Conservation (phyloP, 371 early-diverging fungal genomes). For the Blakeslea trispora region DNA sequence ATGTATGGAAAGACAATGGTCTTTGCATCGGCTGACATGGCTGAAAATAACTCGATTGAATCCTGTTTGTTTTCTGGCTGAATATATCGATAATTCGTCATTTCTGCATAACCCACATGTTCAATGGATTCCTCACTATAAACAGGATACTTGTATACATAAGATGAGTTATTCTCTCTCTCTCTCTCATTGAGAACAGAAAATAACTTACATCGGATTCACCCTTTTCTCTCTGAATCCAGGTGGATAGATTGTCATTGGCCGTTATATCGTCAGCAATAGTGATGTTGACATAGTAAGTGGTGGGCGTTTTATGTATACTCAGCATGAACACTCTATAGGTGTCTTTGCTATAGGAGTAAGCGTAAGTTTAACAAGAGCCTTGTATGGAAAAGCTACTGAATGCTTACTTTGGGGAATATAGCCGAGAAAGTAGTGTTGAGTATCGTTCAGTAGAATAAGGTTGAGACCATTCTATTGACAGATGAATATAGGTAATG, state of each 20-base stretch:
- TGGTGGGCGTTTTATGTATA: slow-evolving; percentile 28
- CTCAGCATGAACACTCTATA: slow-evolving; percentile 32
- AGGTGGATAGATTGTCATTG: slow-evolving; percentile 7
- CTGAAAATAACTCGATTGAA: slow-evolving; percentile 1
- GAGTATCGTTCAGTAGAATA: slow-evolving; percentile 21
- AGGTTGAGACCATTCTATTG: slow-evolving; percentile 34
- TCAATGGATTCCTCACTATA: slow-evolving; percentile 33
- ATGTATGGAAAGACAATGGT: slow-evolving; percentile 38
- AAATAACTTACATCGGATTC: slow-evolving; percentile 13
- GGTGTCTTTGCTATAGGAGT: slow-evolving; percentile 32
- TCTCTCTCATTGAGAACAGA: background rate
- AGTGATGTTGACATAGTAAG: slow-evolving; percentile 19
- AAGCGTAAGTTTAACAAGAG: no score
- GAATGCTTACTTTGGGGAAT: slow-evolving; percentile 34
- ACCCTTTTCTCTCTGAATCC: slow-evolving; percentile 24
- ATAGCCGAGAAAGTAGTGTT: slow-evolving; percentile 21
- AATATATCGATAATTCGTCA: slow-evolving; percentile 25
- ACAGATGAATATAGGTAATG: background rate
- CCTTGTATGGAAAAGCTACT: no score
- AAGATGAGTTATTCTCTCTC: no score
- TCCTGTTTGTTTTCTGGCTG: slow-evolving; percentile 1
- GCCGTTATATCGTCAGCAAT: no score
- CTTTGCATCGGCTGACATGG: slow-evolving; percentile 29
- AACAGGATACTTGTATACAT: slow-evolving; percentile 27
- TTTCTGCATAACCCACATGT: slow-evolving; percentile 39